A percentile compares a stretch with the other conserved stretches of the same genome.
These are phyloP conservation scores for Asterella californica DNA, from an alignment of 225 moss, liverwort and hornwort species.

Conservation along the genomic window DNA sequence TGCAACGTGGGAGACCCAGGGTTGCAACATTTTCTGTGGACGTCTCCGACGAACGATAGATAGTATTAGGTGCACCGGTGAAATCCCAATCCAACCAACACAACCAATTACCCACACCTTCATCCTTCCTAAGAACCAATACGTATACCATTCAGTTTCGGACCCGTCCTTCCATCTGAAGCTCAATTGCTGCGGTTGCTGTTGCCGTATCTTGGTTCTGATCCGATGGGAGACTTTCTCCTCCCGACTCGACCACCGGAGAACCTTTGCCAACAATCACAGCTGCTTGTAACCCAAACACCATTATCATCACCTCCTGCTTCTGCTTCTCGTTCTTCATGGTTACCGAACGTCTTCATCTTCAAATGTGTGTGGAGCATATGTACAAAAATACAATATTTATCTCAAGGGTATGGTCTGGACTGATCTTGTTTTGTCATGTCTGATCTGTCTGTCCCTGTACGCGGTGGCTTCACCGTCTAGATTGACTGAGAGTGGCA, in stretches of 20 bases:
- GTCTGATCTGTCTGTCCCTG: conserved; percentile 12
- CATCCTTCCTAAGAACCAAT: neutral
- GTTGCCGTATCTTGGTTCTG: neutral
- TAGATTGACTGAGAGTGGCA: neutral
- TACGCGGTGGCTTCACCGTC: neutral
- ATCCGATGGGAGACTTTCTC: neutral
- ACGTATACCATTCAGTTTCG: neutral
- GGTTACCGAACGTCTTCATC: neutral
- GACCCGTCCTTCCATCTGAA: neutral
- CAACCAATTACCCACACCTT: neutral
- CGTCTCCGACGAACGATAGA: neutral
- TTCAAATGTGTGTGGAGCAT: conserved; percentile 17
- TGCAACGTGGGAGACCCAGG: neutral
- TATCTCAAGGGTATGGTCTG: conserved; percentile 25
- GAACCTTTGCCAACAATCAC: neutral
- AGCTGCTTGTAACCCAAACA: neutral
- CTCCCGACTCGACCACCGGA: neutral
- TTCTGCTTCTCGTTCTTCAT: neutral
- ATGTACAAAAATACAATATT: conserved; percentile 35
- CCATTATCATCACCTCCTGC: neutral
- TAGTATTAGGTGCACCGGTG: too few species aligned
- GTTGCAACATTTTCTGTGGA: neutral
- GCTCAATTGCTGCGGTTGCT: neutral
- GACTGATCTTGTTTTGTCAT: neutral
- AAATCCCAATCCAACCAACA: conserved; percentile 9